A percentile compares a stretch with the other conserved stretches of the same genome.
Conservation (phyloP, 371 early-diverging fungal genomes). For the Parasitella parasitica region DNA sequence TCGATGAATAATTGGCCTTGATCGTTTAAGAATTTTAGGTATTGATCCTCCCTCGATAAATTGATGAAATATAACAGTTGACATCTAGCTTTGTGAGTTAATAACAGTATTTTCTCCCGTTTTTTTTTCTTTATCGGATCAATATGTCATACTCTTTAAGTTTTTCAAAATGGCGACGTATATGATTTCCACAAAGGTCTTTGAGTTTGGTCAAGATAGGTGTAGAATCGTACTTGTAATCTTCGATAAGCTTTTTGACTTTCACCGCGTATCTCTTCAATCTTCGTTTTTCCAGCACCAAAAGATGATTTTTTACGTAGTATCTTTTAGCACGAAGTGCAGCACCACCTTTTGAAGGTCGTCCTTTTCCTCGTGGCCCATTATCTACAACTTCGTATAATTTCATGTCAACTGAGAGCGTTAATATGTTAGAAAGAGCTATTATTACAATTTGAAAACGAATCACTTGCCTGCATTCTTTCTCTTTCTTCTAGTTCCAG, state of each 20-base stretch:
- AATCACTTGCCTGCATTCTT: constrained; percentile 10
- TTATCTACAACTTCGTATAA: neutral
- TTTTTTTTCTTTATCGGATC: too few relatives aligned
- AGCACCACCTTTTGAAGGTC: constrained; percentile 10
- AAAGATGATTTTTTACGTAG: constrained; percentile 7
- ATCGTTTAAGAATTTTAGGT: neutral
- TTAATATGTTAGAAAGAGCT: neutral
- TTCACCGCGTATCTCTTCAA: neutral
- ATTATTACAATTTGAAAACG: neutral
- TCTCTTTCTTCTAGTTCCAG: constrained; percentile 5
- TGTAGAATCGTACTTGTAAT: neutral
- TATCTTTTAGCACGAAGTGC: constrained; percentile 2
- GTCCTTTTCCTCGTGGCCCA: neutral
- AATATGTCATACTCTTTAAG: neutral
- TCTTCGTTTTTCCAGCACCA: constrained; percentile 4
- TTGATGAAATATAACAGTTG: neutral
- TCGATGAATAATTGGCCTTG: neutral
- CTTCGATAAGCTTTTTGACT: neutral
- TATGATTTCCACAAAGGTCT: neutral
- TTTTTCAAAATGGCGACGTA: neutral
- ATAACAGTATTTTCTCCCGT: too few relatives aligned
- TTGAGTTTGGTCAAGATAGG: neutral
- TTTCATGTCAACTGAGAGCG: neutral
- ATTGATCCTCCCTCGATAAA: neutral
- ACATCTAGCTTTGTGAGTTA: too few relatives aligned